Base-by-base conservation (phyloP, 2,329 filamentous ascomycete species). In the Chalaropsis thielavioides region DNA sequence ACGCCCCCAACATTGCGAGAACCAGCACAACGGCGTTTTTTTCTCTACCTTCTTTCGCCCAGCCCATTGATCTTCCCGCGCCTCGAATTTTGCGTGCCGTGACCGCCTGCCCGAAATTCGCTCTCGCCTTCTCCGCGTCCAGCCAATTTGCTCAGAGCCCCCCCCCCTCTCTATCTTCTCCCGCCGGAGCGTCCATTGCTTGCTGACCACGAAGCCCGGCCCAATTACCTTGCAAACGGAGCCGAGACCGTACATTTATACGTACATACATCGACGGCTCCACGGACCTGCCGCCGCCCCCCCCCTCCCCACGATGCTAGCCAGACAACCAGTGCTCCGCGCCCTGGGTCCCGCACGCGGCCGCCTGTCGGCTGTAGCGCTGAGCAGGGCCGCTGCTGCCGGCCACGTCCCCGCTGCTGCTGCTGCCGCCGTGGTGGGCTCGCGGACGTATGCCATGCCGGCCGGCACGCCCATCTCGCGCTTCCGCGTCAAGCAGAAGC, bases 401-500 rank as follows among this genome's bases (percentile, higher is more conserved):
- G 19, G 17, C 7, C 35, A 60, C 15, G 56, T 60, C 56, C 31
- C 40, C 11, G 35, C 27, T 17, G 19, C 40, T 19, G 31, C 38
- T 41, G 35, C 31, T 6, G 19, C n/a, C 49, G 24, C 46, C 11
- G 43, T 43, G 7, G 15, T 27, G 11, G 62, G 46, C 35, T 41
- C 15, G 68, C 73, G 77, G 69, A 72, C 73, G 69, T 84, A 84
- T 70, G 84, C 87, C 70, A 85, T 89, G 60, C 90, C 90, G 69
- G 80, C 82, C 69, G 90, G 92, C 61, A 85, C 89, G 70, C 90
- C 90, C 70, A 88, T 90, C 66, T 79, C 85, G 70, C 85, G 86
- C 69, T 96, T 96, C 82, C 86, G 94, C 71, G 80, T 92, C 71
- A 83, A 85, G 72, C 82, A 80, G 68, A 86, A 83, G 62, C 82